A percentile compares a stretch with the other conserved stretches of the same genome.
These are phyloP conservation scores for Citeromyces matritensis DNA, from an alignment of 805 yeast species.

Conservation along the genomic window DNA sequence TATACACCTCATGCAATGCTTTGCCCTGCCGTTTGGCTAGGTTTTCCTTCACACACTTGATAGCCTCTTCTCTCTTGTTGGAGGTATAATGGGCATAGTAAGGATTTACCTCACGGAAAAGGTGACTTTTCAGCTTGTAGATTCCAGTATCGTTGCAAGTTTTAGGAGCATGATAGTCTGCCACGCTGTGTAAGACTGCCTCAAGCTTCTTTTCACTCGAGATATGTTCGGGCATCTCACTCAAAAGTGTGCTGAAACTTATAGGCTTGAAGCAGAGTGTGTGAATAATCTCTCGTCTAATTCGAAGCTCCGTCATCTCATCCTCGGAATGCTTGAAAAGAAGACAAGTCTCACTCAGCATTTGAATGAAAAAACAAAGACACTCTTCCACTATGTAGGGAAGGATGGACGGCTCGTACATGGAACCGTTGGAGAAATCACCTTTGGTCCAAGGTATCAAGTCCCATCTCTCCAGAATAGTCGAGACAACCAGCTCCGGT, in stretches of 20 bases:
- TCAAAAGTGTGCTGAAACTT: conserved; percentile 55
- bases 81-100: conserved; percentile 66
- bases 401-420: conserved; percentile 29
- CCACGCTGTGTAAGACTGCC: conserved; percentile 33
- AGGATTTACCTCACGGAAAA: conserved; percentile 51
- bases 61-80: conserved; percentile 76
- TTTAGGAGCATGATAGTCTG: conserved; percentile 49
- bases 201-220: conserved; percentile 64
- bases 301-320: conserved; percentile 30
- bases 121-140: conserved; percentile 50
- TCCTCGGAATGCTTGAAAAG: conserved; percentile 32
- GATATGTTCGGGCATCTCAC: conserved; percentile 63
- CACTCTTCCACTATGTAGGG: conserved; percentile 71
- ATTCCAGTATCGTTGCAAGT: conserved; percentile 43
- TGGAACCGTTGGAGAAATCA: conserved; percentile 15
- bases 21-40: conserved; percentile 17
- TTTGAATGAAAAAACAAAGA: conserved; percentile 46
- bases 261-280: conserved; percentile 63
- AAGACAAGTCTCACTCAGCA: conserved; percentile 53
- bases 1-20: conserved; percentile 30
- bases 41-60: conserved; percentile 38
- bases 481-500: conserved; percentile 39
- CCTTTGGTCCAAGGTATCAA: conserved; percentile 37
- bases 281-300: conserved; percentile 67
- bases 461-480: conserved; percentile 59